phyloP scores from a whole-genome alignment of 2,329 filamentous ascomycete species.

The Curvularia sp. region DNA sequence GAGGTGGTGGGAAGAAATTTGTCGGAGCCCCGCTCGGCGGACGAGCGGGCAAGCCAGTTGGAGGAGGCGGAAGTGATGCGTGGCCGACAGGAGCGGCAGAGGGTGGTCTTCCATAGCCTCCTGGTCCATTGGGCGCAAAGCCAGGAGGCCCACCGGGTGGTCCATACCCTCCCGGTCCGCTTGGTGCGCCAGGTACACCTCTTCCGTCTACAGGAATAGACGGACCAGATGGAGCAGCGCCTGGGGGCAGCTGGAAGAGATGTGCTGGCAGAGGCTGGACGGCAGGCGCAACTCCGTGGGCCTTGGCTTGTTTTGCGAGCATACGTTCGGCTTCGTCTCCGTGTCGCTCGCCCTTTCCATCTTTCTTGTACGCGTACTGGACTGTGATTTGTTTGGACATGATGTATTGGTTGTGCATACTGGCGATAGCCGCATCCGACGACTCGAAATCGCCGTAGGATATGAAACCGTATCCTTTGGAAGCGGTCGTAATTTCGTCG shows the following conservation, averaged over 20 bases:
- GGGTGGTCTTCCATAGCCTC: constrained; percentile 31
- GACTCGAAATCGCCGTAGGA: constrained; percentile 93
- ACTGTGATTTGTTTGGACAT: constrained; percentile 97
- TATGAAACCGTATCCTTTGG: constrained; percentile 96
- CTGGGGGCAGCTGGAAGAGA: constrained; percentile 62
- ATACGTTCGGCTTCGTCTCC: constrained; percentile 92
- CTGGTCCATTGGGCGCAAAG: constrained; percentile 30
- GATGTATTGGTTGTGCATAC: constrained; percentile 95
- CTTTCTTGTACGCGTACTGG: constrained; percentile 99
- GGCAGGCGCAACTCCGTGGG: constrained; percentile 88
- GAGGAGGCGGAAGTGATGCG: constrained; percentile 65
- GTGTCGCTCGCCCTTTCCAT: constrained; percentile 95
- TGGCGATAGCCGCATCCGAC: constrained; percentile 86
- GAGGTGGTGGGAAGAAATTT: constrained; percentile 40
- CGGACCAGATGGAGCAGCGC: constrained; percentile 41
- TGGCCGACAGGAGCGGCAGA: constrained; percentile 32
- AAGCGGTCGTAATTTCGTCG: constrained; percentile 80
- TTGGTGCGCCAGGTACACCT: constrained; percentile 49
- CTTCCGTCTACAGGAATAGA: constrained; percentile 49
- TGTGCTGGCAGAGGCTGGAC: constrained; percentile 77
- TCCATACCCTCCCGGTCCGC: constrained; percentile 47
- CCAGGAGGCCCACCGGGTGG: constrained; percentile 53
- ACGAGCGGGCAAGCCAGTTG: constrained; percentile 68
- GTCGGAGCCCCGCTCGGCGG: constrained; percentile 72
- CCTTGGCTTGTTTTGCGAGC: constrained; percentile 89